Evolutionary conservation across 176 grass and related monocot species (phyloP), one percentile per base, ranked within the genome.

Genomic region (Calamus simplicifolius): DNA sequence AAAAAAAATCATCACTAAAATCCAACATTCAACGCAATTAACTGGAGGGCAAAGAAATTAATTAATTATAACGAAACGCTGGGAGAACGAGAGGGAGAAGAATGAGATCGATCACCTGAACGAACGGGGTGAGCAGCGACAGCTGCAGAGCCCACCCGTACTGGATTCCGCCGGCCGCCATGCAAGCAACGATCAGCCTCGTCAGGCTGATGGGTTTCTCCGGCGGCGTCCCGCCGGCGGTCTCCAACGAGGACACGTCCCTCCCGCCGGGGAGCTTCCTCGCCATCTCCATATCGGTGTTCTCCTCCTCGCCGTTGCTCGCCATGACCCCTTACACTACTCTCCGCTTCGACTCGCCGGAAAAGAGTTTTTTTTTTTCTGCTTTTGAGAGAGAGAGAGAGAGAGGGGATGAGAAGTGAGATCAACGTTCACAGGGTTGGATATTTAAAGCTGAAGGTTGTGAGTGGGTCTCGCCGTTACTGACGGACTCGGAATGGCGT

Each of bases 101-200:
- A 18, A 6, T 2, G 4, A 55, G 21, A 18, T 7, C 3, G 14
- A 25, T 5, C 6, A 95, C 89, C 85, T 95, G 89, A 25, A 95
- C 81, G 89, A 89, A 95, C 16, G 89, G 89, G 27, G 89, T 95
- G 72, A 95, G 89, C 58, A 95, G 89, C 48, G 89, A 95, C 25
- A 95, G 80, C 79, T 95, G 89, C 49, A 95, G 62, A 48, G 89
- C 85, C 89, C 89, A 95, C 0, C 89, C 85, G 79, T 95, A 95
- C 89, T 95, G 90, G 75, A 95, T 82, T 51, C 85, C 85, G 26
- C 85, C 90, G 74, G 90, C 90, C 56, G 86, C 79, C 75, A 77
- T 77, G 73, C 85, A 80, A 19, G 90, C 62, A 29, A 86, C 61
- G 64, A 95, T 57, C 49, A 95, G 85, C 58, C 82, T 75, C 57